These are phyloP conservation scores for Aegilops bicornis DNA, from an alignment of 176 grass and related monocot genomes.

Conservation along the genomic window DNA sequence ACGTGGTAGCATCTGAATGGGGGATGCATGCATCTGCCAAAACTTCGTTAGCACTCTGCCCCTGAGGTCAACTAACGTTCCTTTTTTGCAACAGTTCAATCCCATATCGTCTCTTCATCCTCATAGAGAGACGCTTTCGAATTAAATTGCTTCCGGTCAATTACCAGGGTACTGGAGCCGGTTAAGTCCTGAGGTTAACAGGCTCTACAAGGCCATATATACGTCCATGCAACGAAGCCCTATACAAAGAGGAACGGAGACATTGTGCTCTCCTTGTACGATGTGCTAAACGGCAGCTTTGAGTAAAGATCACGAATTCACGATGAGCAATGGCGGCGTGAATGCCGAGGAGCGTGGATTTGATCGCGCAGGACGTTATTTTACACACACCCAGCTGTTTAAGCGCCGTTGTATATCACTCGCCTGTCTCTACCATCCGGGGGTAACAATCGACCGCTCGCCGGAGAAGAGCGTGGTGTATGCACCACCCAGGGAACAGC, in stretches of 20 bases:
- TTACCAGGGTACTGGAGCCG: too few species aligned
- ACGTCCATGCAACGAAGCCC: too few species aligned
- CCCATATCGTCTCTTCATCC: not conserved
- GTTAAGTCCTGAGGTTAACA: not conserved
- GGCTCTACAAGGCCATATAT: too few species aligned
- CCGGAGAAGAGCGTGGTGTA: not conserved
- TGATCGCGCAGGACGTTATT: not conserved
- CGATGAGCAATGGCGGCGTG: not conserved
- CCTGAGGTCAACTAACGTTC: conserved; percentile 13
- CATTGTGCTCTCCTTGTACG: too few species aligned
- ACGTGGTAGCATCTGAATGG: not conserved
- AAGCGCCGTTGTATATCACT: not conserved
- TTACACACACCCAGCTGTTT: not conserved
- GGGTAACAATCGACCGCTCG: not conserved
- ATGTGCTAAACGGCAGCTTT: not conserved
- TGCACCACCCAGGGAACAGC: not conserved
- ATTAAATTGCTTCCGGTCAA: too few species aligned
- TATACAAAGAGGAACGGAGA: too few species aligned
- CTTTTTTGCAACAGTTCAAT: not conserved
- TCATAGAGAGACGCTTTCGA: not conserved
- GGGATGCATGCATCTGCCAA: conserved; percentile 30
- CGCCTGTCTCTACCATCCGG: not conserved
- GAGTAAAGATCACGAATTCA: not conserved
- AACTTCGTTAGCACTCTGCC: not conserved
- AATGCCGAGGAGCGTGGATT: not conserved